Evolutionary conservation across 441 rosid species (phyloP).

Genomic region (Brassica balearica): DNA sequence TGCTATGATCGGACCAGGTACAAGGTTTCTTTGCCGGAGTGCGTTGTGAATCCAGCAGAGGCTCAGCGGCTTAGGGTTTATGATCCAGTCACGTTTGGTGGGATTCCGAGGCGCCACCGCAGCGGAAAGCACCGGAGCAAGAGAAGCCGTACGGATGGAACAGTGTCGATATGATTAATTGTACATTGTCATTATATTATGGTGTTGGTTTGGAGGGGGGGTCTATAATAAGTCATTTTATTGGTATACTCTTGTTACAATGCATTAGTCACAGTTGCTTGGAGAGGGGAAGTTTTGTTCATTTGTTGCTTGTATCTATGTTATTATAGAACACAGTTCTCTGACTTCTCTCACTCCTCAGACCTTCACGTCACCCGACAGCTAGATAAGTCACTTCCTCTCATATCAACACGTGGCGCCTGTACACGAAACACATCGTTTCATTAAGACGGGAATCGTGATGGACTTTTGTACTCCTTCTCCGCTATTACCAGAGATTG

Average conservation of each 20-base stretch:
- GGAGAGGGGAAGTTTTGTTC: constrained; percentile 37
- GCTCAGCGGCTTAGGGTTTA: constrained; percentile 64
- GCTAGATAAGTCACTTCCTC: too few species aligned
- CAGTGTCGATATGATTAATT: constrained; percentile 35
- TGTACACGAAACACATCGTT: too few species aligned
- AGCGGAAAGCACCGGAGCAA: constrained; percentile 60
- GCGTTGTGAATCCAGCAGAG: constrained; percentile 51
- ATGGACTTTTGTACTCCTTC: too few species aligned
- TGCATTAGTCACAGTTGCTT: too few species aligned
- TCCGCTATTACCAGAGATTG: too few species aligned
- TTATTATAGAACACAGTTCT: too few species aligned
- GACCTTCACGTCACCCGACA: too few species aligned
- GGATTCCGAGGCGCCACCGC: constrained; percentile 53
- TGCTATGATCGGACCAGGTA: constrained; percentile 60
- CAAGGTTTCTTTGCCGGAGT: constrained; percentile 54
- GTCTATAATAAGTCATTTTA: neutral
- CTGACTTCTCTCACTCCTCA: too few species aligned
- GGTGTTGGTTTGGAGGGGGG: constrained; percentile 18
- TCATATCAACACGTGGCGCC: too few species aligned
- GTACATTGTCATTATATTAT: neutral
- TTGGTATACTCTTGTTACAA: too few species aligned
- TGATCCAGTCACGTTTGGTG: constrained; percentile 86
- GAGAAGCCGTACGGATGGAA: constrained; percentile 41
- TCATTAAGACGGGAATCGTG: too few species aligned
- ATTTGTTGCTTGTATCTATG: constrained; percentile 41